Base-by-base conservation (phyloP, 176 grass and related monocot species). In the Calamus simplicifolius region DNA sequence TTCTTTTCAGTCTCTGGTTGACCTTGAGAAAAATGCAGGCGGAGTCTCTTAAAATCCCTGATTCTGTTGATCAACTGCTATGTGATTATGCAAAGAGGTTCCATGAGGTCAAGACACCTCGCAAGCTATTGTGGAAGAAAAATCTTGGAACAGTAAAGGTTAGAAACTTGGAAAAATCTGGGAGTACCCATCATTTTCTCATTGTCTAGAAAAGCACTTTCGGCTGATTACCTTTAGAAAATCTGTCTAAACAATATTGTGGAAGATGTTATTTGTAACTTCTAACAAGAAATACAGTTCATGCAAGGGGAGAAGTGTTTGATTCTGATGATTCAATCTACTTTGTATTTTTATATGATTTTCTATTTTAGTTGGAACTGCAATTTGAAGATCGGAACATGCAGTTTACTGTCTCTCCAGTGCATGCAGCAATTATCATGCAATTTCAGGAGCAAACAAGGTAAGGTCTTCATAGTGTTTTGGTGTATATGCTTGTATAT, bases 81-180 rank as follows among this genome's bases (percentile, higher is more conserved):
- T 97, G 75, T 78, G 83, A 90, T 77, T 96, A 90, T 69, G 92
- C 83, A 55, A 77, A 90, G 60, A 87, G 83, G 48, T 96, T 90
- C 61, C 92, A 96, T 71, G 80, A 90, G 87, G 90, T 96, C 81
- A 96, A 90, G 87, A 82, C 80, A 73, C 92, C 92, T 71, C 78
- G 92, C 6, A 96, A 96, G 75, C 65, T 96, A 57, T 64, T 88
- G 55, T 96, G 92, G 92, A 96, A 90, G 87, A 87, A 88, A 80
- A 96, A 90, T 73, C 92, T 96, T 65, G 92, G 92, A 74, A 87
- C 72, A 16, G 86, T 96, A 56, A 96, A 96, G 92, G 92, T 90
- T 69, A 62, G 75, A 56, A 82, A 65, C 16, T n/a, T 26, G 4
- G 38, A 52, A 73, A 3, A 67, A 27, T 53, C 18, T 30, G 23